A percentile compares a stretch with the other conserved stretches of the same genome.
Conservation (phyloP, 75 land plant genomes). For the Sequoiadendron giganteum region DNA sequence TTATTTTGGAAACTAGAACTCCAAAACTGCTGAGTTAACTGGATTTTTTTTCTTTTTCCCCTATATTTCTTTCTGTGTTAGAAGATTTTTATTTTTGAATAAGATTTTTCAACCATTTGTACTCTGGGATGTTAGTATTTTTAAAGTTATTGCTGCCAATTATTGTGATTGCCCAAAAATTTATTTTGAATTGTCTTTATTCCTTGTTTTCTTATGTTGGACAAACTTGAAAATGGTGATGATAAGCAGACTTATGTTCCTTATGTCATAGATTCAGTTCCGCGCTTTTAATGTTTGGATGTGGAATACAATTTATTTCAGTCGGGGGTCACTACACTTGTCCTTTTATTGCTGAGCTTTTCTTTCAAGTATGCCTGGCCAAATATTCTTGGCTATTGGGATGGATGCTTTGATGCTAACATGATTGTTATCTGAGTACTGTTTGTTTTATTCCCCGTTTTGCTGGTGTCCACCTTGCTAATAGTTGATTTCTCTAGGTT, state of each 20-base stretch:
- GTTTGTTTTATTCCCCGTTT: background rate
- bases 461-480: background rate
- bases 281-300: background rate
- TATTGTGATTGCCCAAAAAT: background rate
- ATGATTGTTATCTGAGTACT: background rate
- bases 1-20: too few species aligned
- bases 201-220: background rate
- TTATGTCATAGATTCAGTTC: background rate
- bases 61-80: too few species aligned
- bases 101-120: too few species aligned
- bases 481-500: too few species aligned
- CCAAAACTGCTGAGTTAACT: too few species aligned
- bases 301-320: background rate
- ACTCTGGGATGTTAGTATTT: too few species aligned
- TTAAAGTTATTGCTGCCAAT: too few species aligned
- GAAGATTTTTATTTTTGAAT: too few species aligned
- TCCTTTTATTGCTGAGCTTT: background rate
- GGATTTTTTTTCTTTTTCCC: too few species aligned
- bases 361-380: background rate
- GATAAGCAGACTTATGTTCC: background rate
- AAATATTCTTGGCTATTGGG: background rate
- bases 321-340: background rate
- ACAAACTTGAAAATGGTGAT: background rate
- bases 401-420: background rate
- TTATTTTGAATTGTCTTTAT: background rate